Evolutionary conservation across 2,329 filamentous ascomycete species (phyloP).

Genomic region (Diplodia sapinea): DNA sequence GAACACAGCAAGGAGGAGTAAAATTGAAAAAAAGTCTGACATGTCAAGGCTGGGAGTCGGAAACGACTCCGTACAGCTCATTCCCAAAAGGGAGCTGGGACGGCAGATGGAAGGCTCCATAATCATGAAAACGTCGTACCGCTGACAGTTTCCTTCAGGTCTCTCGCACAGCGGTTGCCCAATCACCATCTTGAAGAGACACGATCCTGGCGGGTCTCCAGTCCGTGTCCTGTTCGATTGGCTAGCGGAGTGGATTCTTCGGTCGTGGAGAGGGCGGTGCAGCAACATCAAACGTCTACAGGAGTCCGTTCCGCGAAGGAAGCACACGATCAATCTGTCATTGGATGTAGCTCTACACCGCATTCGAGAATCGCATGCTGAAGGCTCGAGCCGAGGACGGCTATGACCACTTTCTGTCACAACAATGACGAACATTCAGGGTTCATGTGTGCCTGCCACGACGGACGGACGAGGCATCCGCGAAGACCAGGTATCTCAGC

Average conservation of each 20-base stretch:
- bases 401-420: neutral
- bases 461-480: no score
- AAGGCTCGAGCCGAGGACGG: neutral
- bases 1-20: neutral
- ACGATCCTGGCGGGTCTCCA: neutral
- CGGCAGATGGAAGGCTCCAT: neutral
- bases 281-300: conserved; percentile 25
- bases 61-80: neutral
- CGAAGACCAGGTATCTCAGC: no score
- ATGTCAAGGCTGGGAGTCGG: neutral
- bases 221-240: neutral
- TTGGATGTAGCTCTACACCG: neutral
- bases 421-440: neutral
- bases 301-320: conserved; percentile 14
- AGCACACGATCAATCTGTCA: neutral
- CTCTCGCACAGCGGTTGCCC: neutral
- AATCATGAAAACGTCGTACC: neutral
- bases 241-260: neutral
- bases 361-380: neutral
- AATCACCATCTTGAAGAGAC: neutral
- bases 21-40: neutral
- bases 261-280: neutral
- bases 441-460: no score
- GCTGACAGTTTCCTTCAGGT: neutral
- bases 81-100: no score